Conservation (phyloP, 306 rosid species). For the Trichosanthes truncata region DNA sequence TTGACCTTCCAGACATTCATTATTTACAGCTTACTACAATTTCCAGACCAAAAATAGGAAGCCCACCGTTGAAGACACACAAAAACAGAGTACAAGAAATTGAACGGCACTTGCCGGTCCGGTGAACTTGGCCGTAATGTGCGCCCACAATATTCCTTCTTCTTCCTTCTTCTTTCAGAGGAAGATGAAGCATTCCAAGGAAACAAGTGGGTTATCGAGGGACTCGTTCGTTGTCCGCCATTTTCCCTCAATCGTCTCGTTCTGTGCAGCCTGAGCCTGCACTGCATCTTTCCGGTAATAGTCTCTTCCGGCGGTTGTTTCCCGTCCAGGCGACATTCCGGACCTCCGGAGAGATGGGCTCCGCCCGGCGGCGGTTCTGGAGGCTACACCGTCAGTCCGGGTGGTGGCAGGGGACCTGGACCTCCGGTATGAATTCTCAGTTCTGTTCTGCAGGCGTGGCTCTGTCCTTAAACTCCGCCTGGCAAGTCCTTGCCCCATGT, state of each 20-base stretch:
- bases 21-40: slow-evolving; percentile 7
- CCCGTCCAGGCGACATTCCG: slow-evolving; percentile 50
- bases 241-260: slow-evolving; percentile 20
- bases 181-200: slow-evolving; percentile 92
- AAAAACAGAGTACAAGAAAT: slow-evolving; percentile 7
- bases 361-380: slow-evolving; percentile 44
- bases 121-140: background rate
- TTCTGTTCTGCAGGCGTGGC: slow-evolving; percentile 28
- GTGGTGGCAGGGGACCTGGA: slow-evolving; percentile 64
- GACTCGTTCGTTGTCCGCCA: slow-evolving; percentile 45
- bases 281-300: slow-evolving; percentile 23
- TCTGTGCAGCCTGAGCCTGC: background rate
- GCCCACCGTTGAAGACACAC: background rate
- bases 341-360: slow-evolving; percentile 54
- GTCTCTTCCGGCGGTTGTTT: slow-evolving; percentile 15
- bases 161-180: slow-evolving; percentile 18
- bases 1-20: background rate
- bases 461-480: slow-evolving; percentile 28
- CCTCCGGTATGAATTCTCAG: slow-evolving; percentile 51
- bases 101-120: background rate
- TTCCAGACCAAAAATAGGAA: background rate
- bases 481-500: slow-evolving; percentile 21
- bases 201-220: slow-evolving; percentile 79
- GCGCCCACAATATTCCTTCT: background rate
- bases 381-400: slow-evolving; percentile 20